Percentiles rank a stretch among this genome's conserved stretches.
phyloP scores from a whole-genome alignment of 2,329 filamentous ascomycete species.

The Aspergillus pseudoglaucus region DNA sequence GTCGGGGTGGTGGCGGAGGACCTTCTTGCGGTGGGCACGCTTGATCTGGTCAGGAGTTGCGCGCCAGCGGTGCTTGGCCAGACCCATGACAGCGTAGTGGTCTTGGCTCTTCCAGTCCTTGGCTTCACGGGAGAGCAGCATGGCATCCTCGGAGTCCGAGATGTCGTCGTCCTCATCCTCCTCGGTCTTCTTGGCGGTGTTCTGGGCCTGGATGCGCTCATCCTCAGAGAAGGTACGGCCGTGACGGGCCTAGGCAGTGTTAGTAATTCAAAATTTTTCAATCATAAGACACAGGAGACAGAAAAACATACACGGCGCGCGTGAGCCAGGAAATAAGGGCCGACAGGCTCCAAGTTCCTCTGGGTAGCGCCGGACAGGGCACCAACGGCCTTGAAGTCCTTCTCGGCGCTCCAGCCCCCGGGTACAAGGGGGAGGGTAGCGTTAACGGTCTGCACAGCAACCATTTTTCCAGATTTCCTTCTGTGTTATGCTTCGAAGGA shows the following conservation, averaged over 20 bases:
- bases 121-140: constrained; percentile 86
- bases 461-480: constrained; percentile 48
- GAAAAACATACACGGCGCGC: constrained; percentile 67
- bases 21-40: constrained; percentile 98
- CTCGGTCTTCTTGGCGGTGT: constrained; percentile 92
- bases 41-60: constrained; percentile 98
- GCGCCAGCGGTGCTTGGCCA: constrained; percentile 85
- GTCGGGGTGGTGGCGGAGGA: constrained; percentile 96
- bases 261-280: constrained; percentile 9
- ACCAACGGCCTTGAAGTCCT: constrained; percentile 83
- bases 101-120: constrained; percentile 99
- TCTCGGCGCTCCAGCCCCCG: constrained; percentile 71
- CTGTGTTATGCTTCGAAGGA: constrained; percentile 1
- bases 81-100: constrained; percentile 92
- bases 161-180: constrained; percentile 85
- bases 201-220: constrained; percentile 91
- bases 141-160: constrained; percentile 86
- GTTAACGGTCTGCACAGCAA: constrained; percentile 45
- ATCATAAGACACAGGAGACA: constrained; percentile 1
- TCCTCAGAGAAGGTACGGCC: constrained; percentile 98
- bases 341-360: constrained; percentile 90
- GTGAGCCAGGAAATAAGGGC: constrained; percentile 95
- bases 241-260: constrained; percentile 58
- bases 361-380: constrained; percentile 69
- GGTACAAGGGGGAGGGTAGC: constrained; percentile 64